Base-by-base conservation (phyloP, 2,329 filamentous ascomycete genomes). In the Colletotrichum noveboracense region DNA sequence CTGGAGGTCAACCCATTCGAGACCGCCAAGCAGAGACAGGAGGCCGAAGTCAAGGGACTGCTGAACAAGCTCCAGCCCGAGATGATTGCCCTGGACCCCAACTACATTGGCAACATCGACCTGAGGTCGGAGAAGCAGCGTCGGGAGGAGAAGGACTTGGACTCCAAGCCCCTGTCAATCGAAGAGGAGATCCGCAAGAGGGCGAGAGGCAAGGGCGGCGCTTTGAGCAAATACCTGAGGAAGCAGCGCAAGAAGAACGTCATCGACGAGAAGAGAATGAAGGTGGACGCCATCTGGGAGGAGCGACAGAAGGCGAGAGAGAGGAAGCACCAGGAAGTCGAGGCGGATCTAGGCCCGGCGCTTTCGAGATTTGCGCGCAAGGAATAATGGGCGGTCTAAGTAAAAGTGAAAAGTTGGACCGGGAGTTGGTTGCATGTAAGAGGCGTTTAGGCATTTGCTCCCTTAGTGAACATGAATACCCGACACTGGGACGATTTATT, bases 1-100 rank as follows among this genome's bases (percentile, higher is more conserved):
- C 88, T 98, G 70, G 97, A 99, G 85, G 89, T 93, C 80, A 99
- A 99, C 88, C 97, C 97, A 38, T 98, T 96, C 90, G 97, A 98
- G 87, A 98, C 94, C 69, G 90, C 89, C 81, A 97, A 97, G 86
- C 96, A 98, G 87, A 92, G 97, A 80, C 96, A 97, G 85, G 97
- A 99, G 85, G 90, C 91, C 66, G 97, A 99, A 85, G 96, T 99
- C 84, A 95, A 94, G 87, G 89, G 91, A 14, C 89, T 99, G 78
- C 91, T 99, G 80, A 98, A 97, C 89, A 99, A 99, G 88, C 89
- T 99, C 64, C 93, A 96, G 81, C 96, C 97, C 5, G 96, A 98
- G 82, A 99, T 98, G 95, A 99, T 99, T 77, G 95, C 95, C 2
- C 88, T 99, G 26, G 94, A 99, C 82, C 96, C 97, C 79, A 94